A percentile compares a stretch with the other conserved stretches of the same genome.
phyloP scores from a whole-genome alignment of 1,284 basidiomycete species.

The Sanguinoderma infundibulare region DNA sequence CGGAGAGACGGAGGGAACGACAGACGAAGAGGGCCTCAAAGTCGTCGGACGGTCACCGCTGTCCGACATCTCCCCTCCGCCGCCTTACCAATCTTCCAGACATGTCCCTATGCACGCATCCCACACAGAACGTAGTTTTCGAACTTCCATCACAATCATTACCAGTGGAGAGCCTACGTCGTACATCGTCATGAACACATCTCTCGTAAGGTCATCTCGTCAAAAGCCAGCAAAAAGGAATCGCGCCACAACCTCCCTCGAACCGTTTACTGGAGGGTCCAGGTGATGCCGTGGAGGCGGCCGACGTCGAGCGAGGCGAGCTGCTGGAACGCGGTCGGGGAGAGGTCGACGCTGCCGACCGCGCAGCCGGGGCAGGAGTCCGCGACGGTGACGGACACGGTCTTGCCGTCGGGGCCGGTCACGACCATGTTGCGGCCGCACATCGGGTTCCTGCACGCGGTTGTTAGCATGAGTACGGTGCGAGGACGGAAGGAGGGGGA shows the following conservation, averaged over 20 bases:
- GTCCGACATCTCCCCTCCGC: too few species aligned
- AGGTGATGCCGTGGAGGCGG: conserved; percentile 27
- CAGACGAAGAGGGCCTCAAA: too few species aligned
- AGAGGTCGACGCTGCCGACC: conserved; percentile 45
- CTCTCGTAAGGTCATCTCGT: conserved; percentile 5
- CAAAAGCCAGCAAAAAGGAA: too few species aligned
- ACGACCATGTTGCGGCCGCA: conserved; percentile 38
- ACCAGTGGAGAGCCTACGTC: conserved; percentile 12
- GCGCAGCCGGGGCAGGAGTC: conserved; percentile 49
- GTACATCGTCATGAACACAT: conserved; percentile 10
- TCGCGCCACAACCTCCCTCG: too few species aligned
- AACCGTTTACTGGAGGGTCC: conserved; percentile 18
- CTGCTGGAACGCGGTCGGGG: conserved; percentile 43
- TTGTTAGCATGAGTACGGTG: not conserved
- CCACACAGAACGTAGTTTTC: not conserved
- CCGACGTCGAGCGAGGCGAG: conserved; percentile 37
- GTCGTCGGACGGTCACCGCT: too few species aligned
- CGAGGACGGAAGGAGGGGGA: not conserved
- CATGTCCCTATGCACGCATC: too few species aligned
- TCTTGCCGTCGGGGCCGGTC: conserved; percentile 32
- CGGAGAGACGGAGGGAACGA: too few species aligned
- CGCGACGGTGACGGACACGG: conserved; percentile 42
- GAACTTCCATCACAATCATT: conserved; percentile 12
- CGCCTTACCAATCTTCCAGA: too few species aligned
- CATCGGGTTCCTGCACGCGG: conserved; percentile 36